Conservation (phyloP, 768 basidiomycete species). For the Boletellus sp. region DNA sequence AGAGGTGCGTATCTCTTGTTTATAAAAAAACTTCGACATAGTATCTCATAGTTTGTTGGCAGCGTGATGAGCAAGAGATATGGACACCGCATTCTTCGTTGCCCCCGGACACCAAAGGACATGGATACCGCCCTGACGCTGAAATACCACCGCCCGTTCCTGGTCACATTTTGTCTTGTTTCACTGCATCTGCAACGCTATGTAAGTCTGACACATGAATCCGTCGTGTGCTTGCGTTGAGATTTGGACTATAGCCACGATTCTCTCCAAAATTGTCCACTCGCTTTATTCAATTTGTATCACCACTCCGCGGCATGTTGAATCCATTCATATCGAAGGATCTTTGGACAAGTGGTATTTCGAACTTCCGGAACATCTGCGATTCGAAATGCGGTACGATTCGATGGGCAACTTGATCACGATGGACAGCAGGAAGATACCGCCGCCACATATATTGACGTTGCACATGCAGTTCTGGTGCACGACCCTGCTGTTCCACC, state of each 20-base stretch:
- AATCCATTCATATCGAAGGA: conserved; percentile 56
- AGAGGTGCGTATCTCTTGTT: conserved; percentile 40
- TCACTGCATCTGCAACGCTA: conserved; percentile 69
- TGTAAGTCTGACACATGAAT: conserved; percentile 42
- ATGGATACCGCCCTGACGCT: conserved; percentile 22
- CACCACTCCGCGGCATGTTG: conserved; percentile 51
- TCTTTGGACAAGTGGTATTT: conserved; percentile 72
- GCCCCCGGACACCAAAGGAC: conserved; percentile 31
- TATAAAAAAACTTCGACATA: neutral
- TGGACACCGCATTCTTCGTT: conserved; percentile 43
- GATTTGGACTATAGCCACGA: conserved; percentile 46
- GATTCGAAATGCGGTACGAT: conserved; percentile 50
- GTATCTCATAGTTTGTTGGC: conserved; percentile 10
- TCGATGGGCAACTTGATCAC: conserved; percentile 30
- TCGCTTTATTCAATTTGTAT: conserved; percentile 66
- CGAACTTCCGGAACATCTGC: conserved; percentile 64
- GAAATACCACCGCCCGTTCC: conserved; percentile 33
- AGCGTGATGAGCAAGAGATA: conserved; percentile 64
- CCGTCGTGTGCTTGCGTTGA: conserved; percentile 3
- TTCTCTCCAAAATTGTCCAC: conserved; percentile 66
- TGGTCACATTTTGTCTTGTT: conserved; percentile 63
- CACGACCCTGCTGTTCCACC: conserved; percentile 66
- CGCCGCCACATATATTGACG: conserved; percentile 64
- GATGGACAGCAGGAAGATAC: conserved; percentile 30
- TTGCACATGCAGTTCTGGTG: conserved; percentile 89